Percentiles rank a stretch among this genome's conserved stretches.
Evolutionary conservation across 2,329 filamentous ascomycete genomes (phyloP).

Genomic region (Colletotrichum lini): DNA sequence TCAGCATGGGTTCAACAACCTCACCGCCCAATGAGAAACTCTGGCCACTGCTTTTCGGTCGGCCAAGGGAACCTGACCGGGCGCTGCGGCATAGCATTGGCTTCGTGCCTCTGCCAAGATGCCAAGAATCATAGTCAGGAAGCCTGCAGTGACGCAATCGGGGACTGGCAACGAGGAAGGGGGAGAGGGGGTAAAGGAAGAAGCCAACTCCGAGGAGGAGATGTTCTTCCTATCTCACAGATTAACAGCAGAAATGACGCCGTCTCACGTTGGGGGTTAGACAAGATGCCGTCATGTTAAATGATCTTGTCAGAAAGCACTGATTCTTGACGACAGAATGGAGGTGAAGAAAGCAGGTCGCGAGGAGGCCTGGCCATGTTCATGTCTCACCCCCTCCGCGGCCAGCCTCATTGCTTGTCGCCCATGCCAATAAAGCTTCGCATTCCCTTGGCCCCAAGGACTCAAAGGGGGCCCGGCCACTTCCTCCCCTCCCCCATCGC

Average conservation of each 20-base stretch:
- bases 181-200: background rate
- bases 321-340: background rate
- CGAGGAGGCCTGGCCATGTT: background rate
- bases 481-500: background rate
- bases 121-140: constrained; percentile 27
- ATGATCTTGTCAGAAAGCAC: background rate
- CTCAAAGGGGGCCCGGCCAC: background rate
- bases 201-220: background rate
- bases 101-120: constrained; percentile 30
- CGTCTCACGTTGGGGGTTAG: background rate
- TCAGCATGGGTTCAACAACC: constrained; percentile 10
- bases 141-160: constrained; percentile 36
- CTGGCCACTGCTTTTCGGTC: background rate
- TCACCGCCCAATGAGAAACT: constrained; percentile 23
- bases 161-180: constrained; percentile 14
- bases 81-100: constrained; percentile 25
- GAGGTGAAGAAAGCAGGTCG: background rate
- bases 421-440: constrained; percentile 33
- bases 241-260: background rate
- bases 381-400: background rate
- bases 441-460: constrained; percentile 21
- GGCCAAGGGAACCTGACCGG: constrained; percentile 13
- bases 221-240: too few relatives aligned
- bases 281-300: background rate
- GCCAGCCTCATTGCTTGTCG: constrained; percentile 37